Percentiles rank a stretch among this genome's conserved stretches.
These are phyloP conservation scores for Alternaria sp. DNA, from an alignment of 2,329 filamentous ascomycete species.

Conservation along the genomic window DNA sequence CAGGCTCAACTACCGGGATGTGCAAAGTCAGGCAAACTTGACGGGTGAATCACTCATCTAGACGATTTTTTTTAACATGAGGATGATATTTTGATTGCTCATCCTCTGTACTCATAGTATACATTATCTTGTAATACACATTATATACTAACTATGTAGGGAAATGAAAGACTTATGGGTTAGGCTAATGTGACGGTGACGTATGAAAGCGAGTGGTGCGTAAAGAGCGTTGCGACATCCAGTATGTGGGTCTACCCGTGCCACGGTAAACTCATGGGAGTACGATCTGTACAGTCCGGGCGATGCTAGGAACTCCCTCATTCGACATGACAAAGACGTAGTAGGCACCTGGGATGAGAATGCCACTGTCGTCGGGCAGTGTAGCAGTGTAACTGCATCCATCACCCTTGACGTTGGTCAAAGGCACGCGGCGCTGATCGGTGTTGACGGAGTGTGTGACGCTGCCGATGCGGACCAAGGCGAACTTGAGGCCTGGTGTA, in stretches of 20 bases:
- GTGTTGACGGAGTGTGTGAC: constrained; percentile 39
- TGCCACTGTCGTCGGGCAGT: constrained; percentile 28
- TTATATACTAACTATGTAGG: background rate
- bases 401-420: constrained; percentile 14
- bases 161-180: background rate
- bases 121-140: background rate
- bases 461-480: constrained; percentile 31
- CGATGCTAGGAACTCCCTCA: constrained; percentile 29
- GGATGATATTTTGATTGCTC: background rate
- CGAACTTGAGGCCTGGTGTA: constrained; percentile 15
- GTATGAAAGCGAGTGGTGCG: background rate
- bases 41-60: background rate
- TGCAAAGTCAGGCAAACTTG: background rate
- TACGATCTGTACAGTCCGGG: constrained; percentile 26
- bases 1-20: background rate
- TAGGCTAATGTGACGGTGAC: background rate
- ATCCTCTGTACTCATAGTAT: background rate
- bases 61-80: background rate
- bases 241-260: background rate
- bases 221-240: background rate
- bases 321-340: constrained; percentile 30
- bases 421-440: constrained; percentile 34
- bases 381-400: constrained; percentile 19
- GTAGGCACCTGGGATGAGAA: constrained; percentile 33
- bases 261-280: constrained; percentile 2